Percentiles rank a stretch among this genome's conserved stretches.
These are phyloP conservation scores for Arthrobotrys iridis DNA, from an alignment of 2,329 filamentous ascomycete genomes.

Conservation along the genomic window DNA sequence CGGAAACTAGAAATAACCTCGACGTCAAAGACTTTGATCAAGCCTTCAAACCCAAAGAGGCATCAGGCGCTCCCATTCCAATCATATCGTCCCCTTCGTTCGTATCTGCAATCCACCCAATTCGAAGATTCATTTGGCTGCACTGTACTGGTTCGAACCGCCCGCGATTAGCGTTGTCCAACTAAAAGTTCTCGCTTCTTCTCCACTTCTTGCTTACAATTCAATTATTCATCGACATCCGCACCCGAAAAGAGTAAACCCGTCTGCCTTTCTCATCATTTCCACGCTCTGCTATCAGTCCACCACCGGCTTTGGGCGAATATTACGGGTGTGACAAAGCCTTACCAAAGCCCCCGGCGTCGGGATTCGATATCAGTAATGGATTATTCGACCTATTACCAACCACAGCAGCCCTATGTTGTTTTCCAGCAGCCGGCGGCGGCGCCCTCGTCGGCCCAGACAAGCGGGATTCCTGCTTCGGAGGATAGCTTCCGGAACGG, in stretches of 20 bases:
- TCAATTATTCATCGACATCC: slow-evolving; percentile 53
- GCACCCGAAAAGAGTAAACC: slow-evolving; percentile 53
- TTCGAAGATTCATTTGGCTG: not conserved
- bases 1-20: not conserved
- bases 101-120: slow-evolving; percentile 17
- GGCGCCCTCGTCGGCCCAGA: slow-evolving; percentile 22
- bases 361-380: slow-evolving; percentile 40
- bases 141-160: not conserved
- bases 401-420: slow-evolving; percentile 44
- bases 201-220: slow-evolving; percentile 54
- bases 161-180: slow-evolving; percentile 42
- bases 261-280: slow-evolving; percentile 30
- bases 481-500: slow-evolving; percentile 48
- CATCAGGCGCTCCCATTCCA: slow-evolving; percentile 2
- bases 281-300: slow-evolving; percentile 24
- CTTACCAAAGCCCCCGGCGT: slow-evolving; percentile 35
- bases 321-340: slow-evolving; percentile 38
- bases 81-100: not conserved
- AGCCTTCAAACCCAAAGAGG: not conserved
- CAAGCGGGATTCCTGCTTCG: slow-evolving; percentile 30
- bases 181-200: slow-evolving; percentile 46
- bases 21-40: not conserved
- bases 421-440: slow-evolving; percentile 42
- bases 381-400: slow-evolving; percentile 55
- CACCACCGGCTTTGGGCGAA: slow-evolving; percentile 28